Evolutionary conservation across 768 basidiomycete species (phyloP), one percentile per base, ranked within the genome.

Genomic region (Chalciporus chontae): DNA sequence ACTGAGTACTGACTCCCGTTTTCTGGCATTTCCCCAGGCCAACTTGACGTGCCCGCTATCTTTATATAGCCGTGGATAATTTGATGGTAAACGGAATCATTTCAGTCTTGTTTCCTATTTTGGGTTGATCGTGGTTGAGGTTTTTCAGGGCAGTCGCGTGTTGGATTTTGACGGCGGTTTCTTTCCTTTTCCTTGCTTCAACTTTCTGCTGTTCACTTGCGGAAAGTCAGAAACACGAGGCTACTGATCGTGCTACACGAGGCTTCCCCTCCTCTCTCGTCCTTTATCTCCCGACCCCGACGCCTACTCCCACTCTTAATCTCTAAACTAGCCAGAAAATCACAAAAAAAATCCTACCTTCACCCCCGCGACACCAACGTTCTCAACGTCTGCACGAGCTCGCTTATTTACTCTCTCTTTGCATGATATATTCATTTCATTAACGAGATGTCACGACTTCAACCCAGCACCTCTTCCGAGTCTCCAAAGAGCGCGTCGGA

Each of bases 141-240:
- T 68, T 67, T 66, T 69, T 61, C 59, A 61, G 66, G 67, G 68
- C 63, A 6, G 41, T 10, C 61, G 65, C 64, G 59, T 65, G 68
- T 63, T 58, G 41, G 43, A 40, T 45, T 59, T 55, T 19, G 49
- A 32, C 23, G 18, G 57, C 52, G 53, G 45, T 53, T 23, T 34
- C 47, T 56, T 47, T 31, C 61, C 64, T 46, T 42, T 59, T 54
- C 56, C 55, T 52, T 56, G 52, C 56, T 63, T 45, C 53, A 56
- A 0, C 57, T 59, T 60, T 59, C 53, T 61, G 57, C 59, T 56
- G 64, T 64, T 57, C 56, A 61, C 59, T 61, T 62, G 70, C 67
- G 62, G 65, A 69, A 70, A 74, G 72, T 66, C 65, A 71, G 68
- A 66, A 57, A 71, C 77, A 78, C 77, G 77, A 78, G 76, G 76